Evolutionary conservation across 1,284 basidiomycete species (phyloP).

Genomic region (Schizophyllum amplum): DNA sequence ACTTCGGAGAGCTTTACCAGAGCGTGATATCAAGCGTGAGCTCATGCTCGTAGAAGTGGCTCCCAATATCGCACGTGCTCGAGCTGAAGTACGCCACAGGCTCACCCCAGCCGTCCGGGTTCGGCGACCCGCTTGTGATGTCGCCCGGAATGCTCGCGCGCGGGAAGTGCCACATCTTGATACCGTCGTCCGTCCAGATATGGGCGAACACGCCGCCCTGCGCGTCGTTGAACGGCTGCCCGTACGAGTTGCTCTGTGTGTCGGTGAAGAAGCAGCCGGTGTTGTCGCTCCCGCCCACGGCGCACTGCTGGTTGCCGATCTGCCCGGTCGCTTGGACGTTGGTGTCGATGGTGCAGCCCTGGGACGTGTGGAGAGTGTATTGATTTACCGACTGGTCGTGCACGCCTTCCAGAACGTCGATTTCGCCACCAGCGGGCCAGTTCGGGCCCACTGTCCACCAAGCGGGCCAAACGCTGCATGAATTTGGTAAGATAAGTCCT

Average conservation of each 20-base stretch:
- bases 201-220: constrained; percentile 10
- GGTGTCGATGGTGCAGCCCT: constrained; percentile 21
- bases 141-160: constrained; percentile 8
- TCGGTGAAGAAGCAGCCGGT: constrained; percentile 8
- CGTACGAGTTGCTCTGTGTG: constrained; percentile 5
- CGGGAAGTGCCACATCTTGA: constrained; percentile 10
- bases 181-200: constrained; percentile 6
- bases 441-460: constrained; percentile 19
- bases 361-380: constrained; percentile 25
- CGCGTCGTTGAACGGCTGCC: constrained; percentile 12
- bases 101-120: constrained; percentile 9
- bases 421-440: constrained; percentile 36
- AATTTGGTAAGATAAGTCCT: too few species aligned
- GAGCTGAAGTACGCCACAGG: constrained; percentile 29
- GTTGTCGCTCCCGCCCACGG: constrained; percentile 5
- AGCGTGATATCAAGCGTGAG: constrained; percentile 8
- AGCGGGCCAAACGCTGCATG: constrained; percentile 10
- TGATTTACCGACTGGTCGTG: constrained; percentile 24
- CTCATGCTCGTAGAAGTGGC: constrained; percentile 4
- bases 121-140: constrained; percentile 6
- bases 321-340: constrained; percentile 2
- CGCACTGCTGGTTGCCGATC: not conserved
- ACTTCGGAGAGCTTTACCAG: not conserved
- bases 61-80: constrained; percentile 18
- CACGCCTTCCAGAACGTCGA: constrained; percentile 36